phyloP scores from a whole-genome alignment of 139 green algal genomes.

The Asterochloris sp. region DNA sequence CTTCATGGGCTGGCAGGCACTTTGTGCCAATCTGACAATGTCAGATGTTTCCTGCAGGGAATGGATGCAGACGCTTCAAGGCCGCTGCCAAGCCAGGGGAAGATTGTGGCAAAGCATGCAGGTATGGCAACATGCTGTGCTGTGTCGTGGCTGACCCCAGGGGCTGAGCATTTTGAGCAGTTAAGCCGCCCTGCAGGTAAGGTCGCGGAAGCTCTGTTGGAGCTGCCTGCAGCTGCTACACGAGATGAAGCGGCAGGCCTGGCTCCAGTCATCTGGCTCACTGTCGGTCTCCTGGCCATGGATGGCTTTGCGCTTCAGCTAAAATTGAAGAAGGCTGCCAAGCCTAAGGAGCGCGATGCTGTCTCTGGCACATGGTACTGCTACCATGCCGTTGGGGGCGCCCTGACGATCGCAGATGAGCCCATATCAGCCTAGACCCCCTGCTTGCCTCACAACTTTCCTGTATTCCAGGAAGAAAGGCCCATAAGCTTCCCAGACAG shows the following conservation, averaged over 20 bases:
- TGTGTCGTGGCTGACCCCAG: too few species aligned
- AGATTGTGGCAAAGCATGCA: conserved; percentile 26
- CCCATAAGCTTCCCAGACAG: too few species aligned
- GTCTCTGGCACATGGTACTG: conserved; percentile 54
- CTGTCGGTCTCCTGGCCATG: conserved; percentile 37
- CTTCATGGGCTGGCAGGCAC: background rate
- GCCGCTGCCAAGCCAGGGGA: conserved; percentile 32
- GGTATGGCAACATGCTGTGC: background rate
- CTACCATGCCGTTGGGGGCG: conserved; percentile 60
- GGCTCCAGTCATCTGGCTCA: conserved; percentile 41
- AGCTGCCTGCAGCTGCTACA: conserved; percentile 32
- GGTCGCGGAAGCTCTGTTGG: conserved; percentile 23
- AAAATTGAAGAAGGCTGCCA: conserved; percentile 47
- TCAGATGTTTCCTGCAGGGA: conserved; percentile 18
- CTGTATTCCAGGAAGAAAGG: too few species aligned
- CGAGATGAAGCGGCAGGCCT: conserved; percentile 26
- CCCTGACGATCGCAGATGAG: conserved; percentile 44
- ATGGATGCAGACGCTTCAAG: conserved; percentile 10
- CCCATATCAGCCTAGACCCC: too few species aligned
- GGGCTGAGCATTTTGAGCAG: too few species aligned
- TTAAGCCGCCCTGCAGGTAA: too few species aligned
- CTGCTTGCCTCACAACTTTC: too few species aligned
- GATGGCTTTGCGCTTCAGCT: conserved; percentile 47
- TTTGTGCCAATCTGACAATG: background rate
- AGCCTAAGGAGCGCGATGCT: conserved; percentile 48